Percentiles rank a stretch among this genome's conserved stretches.
phyloP scores from a whole-genome alignment of 2,329 filamentous ascomycete species.

The Venturia oleaginea region DNA sequence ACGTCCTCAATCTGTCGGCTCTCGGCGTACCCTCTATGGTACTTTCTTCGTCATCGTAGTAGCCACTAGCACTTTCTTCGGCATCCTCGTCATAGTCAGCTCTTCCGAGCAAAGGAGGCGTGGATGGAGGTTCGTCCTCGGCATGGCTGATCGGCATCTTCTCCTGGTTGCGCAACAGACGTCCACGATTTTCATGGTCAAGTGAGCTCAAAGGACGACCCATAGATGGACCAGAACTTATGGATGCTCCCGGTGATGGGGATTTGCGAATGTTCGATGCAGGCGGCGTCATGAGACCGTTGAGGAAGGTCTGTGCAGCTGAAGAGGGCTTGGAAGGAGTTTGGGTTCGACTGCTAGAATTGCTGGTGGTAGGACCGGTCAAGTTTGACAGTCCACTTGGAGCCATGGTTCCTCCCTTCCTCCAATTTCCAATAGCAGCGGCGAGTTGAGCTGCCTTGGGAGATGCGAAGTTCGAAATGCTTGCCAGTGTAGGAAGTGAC shows the following conservation, averaged over 20 bases:
- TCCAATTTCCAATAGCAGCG: slow-evolving; percentile 97
- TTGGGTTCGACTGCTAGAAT: slow-evolving; percentile 16
- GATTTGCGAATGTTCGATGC: slow-evolving; percentile 61
- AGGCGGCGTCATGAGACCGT: slow-evolving; percentile 83
- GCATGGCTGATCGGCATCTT: slow-evolving; percentile 24
- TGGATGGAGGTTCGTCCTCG: slow-evolving; percentile 29
- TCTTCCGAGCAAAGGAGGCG: slow-evolving; percentile 47
- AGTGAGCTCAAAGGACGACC: slow-evolving; percentile 3
- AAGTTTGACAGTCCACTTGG: slow-evolving; percentile 37
- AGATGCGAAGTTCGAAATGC: slow-evolving; percentile 66
- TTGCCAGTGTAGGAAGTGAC: slow-evolving; percentile 66
- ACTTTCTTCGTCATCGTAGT: slow-evolving; percentile 42
- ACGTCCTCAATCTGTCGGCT: neutral
- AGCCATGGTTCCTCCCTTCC: slow-evolving; percentile 48
- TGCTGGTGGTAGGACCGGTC: neutral
- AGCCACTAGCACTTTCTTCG: slow-evolving; percentile 39
- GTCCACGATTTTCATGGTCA: neutral
- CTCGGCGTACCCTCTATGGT: slow-evolving; percentile 29
- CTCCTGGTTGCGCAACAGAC: neutral
- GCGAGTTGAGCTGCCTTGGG: slow-evolving; percentile 81
- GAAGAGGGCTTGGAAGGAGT: slow-evolving; percentile 52
- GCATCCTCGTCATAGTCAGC: slow-evolving; percentile 52
- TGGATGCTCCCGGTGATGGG: slow-evolving; percentile 32
- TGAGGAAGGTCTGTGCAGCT: slow-evolving; percentile 53
- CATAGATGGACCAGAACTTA: neutral